These are phyloP conservation scores for Penicillium aurantiogriseum DNA, from an alignment of 2,329 filamentous ascomycete genomes.

Conservation along the genomic window DNA sequence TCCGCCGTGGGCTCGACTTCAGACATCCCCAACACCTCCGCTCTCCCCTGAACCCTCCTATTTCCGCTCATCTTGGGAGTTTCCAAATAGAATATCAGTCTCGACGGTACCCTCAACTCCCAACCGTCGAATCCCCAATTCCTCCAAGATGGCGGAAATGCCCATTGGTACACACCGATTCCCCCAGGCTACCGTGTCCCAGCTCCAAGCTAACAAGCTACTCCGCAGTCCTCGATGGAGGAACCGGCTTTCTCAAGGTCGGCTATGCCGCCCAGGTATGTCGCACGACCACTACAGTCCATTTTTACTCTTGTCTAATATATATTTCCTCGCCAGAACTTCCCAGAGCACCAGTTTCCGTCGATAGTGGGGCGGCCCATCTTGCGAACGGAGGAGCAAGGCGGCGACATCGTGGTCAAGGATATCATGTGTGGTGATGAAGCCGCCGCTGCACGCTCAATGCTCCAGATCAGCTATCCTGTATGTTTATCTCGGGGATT, in stretches of 20 bases:
- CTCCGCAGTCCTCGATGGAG: slow-evolving; percentile 88
- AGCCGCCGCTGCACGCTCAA: slow-evolving; percentile 88
- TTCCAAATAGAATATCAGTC: slow-evolving; percentile 5
- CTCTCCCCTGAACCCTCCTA: slow-evolving; percentile 18
- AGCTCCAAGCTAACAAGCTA: slow-evolving; percentile 32
- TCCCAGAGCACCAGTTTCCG: slow-evolving; percentile 97
- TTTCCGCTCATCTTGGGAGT: slow-evolving; percentile 18
- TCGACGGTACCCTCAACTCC: slow-evolving; percentile 1
- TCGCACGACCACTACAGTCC: neutral
- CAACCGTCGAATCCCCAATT: slow-evolving; percentile 7
- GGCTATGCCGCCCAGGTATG: slow-evolving; percentile 88
- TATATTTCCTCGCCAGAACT: slow-evolving; percentile 64
- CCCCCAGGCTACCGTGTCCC: slow-evolving; percentile 24
- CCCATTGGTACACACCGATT: slow-evolving; percentile 46
- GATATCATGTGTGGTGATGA: slow-evolving; percentile 99
- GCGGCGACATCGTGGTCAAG: slow-evolving; percentile 74
- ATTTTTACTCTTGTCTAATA: slow-evolving; percentile 7
- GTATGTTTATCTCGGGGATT: slow-evolving; percentile 46
- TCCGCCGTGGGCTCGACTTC: slow-evolving; percentile 21
- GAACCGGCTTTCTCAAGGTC: slow-evolving; percentile 99
- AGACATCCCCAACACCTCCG: slow-evolving; percentile 20
- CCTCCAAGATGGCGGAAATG: slow-evolving; percentile 47
- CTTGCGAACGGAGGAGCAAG: slow-evolving; percentile 88
- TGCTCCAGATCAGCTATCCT: slow-evolving; percentile 98
- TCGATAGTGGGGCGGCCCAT: slow-evolving; percentile 98